phyloP scores from a whole-genome alignment of 2,329 filamentous ascomycete genomes.

The Fusarium annulatum region DNA sequence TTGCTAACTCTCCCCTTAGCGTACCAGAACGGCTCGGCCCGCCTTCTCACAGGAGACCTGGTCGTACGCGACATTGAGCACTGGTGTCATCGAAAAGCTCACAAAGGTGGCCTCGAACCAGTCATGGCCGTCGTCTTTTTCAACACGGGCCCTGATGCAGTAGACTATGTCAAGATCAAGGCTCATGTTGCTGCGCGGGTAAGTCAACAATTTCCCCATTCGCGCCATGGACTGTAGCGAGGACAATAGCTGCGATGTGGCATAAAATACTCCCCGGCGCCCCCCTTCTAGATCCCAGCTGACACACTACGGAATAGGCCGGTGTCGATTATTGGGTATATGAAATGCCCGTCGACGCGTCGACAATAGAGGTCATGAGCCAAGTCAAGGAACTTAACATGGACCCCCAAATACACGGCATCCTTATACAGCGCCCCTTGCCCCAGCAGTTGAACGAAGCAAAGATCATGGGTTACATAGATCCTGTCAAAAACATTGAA shows the following conservation, averaged over 20 bases:
- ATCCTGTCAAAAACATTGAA: background rate
- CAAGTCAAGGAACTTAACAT: background rate
- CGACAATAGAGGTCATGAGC: background rate
- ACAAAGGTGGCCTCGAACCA: rapidly evolving
- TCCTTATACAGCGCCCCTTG: background rate
- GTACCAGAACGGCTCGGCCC: background rate
- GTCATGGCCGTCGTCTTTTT: rapidly evolving
- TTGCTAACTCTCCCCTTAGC: rapidly evolving
- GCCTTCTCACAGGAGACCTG: background rate
- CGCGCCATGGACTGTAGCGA: too few relatives aligned
- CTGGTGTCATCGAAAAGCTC: background rate
- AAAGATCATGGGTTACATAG: background rate
- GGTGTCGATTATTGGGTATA: background rate
- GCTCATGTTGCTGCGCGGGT: background rate
- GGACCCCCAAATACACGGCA: background rate
- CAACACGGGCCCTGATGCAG: background rate
- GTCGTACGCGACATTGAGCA: background rate
- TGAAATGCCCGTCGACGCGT: background rate
- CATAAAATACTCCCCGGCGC: background rate
- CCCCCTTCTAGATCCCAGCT: rapidly evolving
- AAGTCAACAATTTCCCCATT: background rate
- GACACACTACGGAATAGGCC: rapidly evolving
- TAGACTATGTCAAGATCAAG: background rate
- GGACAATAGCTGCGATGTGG: background rate
- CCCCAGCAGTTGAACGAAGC: background rate